Evolutionary conservation across 306 rosid genomes (phyloP).

Genomic region (Corylus avellana): DNA sequence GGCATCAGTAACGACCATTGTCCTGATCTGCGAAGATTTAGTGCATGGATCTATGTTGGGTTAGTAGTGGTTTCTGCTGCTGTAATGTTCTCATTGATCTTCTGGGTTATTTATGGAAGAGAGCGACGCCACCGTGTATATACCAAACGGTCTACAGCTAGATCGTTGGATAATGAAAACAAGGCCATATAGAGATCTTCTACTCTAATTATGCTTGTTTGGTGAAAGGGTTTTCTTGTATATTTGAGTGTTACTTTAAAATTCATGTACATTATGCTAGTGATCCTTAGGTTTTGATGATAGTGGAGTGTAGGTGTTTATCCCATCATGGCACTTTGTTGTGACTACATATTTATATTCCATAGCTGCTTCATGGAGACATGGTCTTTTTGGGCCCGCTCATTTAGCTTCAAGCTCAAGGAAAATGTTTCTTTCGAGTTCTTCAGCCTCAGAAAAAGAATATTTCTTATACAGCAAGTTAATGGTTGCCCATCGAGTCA

Average conservation of each 20-base stretch:
- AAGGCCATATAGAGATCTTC: conserved; percentile 20
- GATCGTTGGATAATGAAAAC: conserved; percentile 22
- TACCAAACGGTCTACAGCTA: conserved; percentile 46
- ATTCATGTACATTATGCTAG: conserved; percentile 21
- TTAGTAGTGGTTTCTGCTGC: conserved; percentile 53
- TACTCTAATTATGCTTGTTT: not conserved
- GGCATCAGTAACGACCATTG: conserved; percentile 53
- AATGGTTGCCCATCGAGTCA: not conserved
- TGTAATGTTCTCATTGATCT: conserved; percentile 66
- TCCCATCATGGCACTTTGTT: not conserved
- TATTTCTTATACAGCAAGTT: not conserved
- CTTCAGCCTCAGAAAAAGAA: no score
- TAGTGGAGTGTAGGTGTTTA: not conserved
- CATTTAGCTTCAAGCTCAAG: not conserved
- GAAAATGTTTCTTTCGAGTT: not conserved
- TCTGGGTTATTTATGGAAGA: conserved; percentile 68
- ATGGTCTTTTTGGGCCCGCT: not conserved
- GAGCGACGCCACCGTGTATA: conserved; percentile 66
- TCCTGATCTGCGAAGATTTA: conserved; percentile 43
- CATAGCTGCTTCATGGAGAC: not conserved
- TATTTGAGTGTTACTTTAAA: conserved; percentile 17
- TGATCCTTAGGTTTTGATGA: not conserved
- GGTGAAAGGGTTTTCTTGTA: conserved; percentile 26
- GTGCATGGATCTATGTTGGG: conserved; percentile 54
- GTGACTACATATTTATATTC: not conserved